Conservation (phyloP, 225 moss, liverwort and hornwort genomes). For the Thuidium tamariscinum region DNA sequence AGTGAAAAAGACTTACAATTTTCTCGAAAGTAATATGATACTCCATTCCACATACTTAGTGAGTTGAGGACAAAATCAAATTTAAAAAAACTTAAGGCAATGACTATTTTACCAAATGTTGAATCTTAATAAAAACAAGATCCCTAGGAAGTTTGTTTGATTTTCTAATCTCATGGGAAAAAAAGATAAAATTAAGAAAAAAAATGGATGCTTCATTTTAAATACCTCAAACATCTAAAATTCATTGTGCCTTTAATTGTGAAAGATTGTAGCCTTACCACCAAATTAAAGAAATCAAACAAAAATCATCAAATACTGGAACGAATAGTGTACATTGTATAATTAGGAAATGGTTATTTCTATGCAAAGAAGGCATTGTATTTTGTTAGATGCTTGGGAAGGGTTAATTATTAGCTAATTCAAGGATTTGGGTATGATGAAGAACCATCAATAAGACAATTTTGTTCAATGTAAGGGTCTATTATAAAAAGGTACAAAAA, state of each 20-base stretch:
- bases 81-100: rapidly evolving
- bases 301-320: neutral
- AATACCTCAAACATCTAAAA: neutral
- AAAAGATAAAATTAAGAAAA: neutral
- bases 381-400: neutral
- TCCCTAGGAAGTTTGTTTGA: rapidly evolving
- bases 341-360: rapidly evolving
- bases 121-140: neutral
- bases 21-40: neutral
- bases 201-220: neutral
- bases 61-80: rapidly evolving
- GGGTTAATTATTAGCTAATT: no score
- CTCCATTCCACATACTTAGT: neutral
- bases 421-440: no score
- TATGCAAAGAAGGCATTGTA: rapidly evolving
- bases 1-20: neutral
- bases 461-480: rapidly evolving
- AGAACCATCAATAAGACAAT: no score
- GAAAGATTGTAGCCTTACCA: rapidly evolving
- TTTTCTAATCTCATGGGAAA: neutral
- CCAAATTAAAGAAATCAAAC: no score
- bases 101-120: neutral
- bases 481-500: no score
- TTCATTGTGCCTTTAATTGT: rapidly evolving
- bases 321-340: neutral